These are phyloP conservation scores for Penstemon eatonii DNA, from an alignment of 257 asterid species.

Conservation along the genomic window DNA sequence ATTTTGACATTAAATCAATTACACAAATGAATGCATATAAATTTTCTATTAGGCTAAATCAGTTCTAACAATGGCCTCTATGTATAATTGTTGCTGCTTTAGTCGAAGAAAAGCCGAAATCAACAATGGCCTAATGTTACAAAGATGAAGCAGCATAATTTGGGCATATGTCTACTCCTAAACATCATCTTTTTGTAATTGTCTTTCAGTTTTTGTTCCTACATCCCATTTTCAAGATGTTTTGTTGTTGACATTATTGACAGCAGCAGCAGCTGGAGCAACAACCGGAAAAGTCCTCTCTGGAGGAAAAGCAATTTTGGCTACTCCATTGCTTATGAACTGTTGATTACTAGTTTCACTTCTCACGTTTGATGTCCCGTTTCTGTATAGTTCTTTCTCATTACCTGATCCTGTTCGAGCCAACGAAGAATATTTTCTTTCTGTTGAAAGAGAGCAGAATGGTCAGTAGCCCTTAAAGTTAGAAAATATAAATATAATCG, in stretches of 20 bases:
- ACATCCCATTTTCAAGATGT: constrained; percentile 57
- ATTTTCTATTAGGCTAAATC: too few relatives aligned
- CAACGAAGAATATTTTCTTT: constrained; percentile 57
- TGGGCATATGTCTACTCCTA: constrained; percentile 35
- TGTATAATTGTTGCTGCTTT: constrained; percentile 39
- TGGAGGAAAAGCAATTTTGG: constrained; percentile 35
- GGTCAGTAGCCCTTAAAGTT: constrained; percentile 27
- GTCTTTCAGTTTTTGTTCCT: constrained; percentile 39
- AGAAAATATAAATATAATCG: not conserved
- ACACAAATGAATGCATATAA: too few relatives aligned
- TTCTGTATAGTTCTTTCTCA: constrained; percentile 40
- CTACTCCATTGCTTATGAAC: constrained; percentile 53
- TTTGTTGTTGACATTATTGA: constrained; percentile 33
- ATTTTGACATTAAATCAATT: too few relatives aligned
- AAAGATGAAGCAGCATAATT: constrained; percentile 37
- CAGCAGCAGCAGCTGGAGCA: constrained; percentile 34
- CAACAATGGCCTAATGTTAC: constrained; percentile 46
- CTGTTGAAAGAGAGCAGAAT: constrained; percentile 42
- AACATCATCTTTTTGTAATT: constrained; percentile 33
- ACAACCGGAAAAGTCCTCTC: constrained; percentile 38
- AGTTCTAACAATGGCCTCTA: constrained; percentile 31
- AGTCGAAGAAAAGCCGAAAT: constrained; percentile 33
- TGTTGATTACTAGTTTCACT: constrained; percentile 44
- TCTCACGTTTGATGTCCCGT: constrained; percentile 41
- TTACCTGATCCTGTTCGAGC: constrained; percentile 49